Percentiles rank a stretch among this genome's conserved stretches.
Conservation (phyloP, 257 asterid species). For the Datura wrightii region DNA sequence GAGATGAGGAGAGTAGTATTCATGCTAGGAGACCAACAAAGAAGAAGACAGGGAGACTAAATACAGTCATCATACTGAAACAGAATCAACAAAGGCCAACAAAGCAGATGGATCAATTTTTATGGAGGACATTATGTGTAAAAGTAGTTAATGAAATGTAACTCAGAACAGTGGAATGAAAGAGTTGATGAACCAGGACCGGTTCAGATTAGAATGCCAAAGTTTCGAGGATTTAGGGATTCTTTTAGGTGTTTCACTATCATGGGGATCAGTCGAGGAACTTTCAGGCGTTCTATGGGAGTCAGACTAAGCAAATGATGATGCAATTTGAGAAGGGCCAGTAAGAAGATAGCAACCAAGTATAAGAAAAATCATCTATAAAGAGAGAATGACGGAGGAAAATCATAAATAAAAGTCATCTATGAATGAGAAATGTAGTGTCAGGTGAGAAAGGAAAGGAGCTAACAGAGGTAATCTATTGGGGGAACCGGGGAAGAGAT, state of each 20-base stretch:
- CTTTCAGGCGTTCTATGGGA: not conserved
- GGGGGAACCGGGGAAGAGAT: not conserved
- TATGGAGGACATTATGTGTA: not conserved
- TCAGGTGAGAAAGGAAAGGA: not conserved
- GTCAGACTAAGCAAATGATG: conserved; percentile 2
- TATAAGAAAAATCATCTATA: not conserved
- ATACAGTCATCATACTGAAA: not conserved
- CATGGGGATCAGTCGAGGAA: not conserved
- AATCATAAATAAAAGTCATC: not conserved
- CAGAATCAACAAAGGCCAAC: not conserved
- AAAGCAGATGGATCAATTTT: not conserved
- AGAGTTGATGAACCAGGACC: not conserved
- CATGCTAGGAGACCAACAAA: not conserved
- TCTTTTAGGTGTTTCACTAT: not conserved
- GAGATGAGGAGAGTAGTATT: not conserved
- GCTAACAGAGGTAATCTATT: not conserved
- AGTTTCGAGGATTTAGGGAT: not conserved
- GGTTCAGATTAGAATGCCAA: not conserved
- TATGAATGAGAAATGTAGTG: not conserved
- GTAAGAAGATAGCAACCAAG: not conserved
- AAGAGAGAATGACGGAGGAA: not conserved
- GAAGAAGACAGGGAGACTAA: not conserved
- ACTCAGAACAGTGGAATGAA: too few species aligned
- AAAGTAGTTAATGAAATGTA: not conserved
- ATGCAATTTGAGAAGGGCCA: conserved; percentile 17